Evolutionary conservation across 805 yeast species (phyloP).

Genomic region (Cyberlindnera americana): DNA sequence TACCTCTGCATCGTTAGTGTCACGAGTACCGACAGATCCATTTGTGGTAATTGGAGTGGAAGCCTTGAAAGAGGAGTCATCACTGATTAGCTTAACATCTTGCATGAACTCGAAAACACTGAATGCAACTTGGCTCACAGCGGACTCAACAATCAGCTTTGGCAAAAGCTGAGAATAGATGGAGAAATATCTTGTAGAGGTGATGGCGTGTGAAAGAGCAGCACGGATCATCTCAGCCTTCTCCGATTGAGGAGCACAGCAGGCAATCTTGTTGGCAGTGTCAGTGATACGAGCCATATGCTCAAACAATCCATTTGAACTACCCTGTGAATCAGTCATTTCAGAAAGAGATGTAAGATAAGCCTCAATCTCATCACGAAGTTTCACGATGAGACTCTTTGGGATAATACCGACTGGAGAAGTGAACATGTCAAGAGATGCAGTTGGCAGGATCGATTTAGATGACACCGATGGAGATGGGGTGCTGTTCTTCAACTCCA

Average conservation of each 20-base stretch:
- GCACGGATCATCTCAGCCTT: conserved; percentile 52
- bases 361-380: conserved; percentile 33
- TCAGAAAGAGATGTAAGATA: conserved; percentile 3
- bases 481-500: conserved; percentile 1
- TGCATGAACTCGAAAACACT: conserved; percentile 59
- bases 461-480: conserved; percentile 13
- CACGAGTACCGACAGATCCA: conserved; percentile 2
- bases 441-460: conserved; percentile 21
- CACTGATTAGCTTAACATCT: conserved; percentile 42
- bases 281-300: conserved; percentile 48
- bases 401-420: conserved; percentile 45
- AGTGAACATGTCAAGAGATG: conserved; percentile 31
- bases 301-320: conserved; percentile 42
- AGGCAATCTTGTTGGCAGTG: conserved; percentile 29
- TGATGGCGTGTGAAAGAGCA: conserved; percentile 68
- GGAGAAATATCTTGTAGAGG: conserved; percentile 72
- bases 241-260: conserved; percentile 32
- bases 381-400: conserved; percentile 37
- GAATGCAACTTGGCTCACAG: conserved; percentile 70
- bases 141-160: conserved; percentile 63
- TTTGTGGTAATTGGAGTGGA: conserved; percentile 3
- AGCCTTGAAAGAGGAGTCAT: neutral
- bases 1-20: conserved; percentile 13
- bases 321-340: neutral
- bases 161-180: conserved; percentile 66